Evolutionary conservation across 768 basidiomycete genomes (phyloP).

Genomic region (Trametes cinnabarina): DNA sequence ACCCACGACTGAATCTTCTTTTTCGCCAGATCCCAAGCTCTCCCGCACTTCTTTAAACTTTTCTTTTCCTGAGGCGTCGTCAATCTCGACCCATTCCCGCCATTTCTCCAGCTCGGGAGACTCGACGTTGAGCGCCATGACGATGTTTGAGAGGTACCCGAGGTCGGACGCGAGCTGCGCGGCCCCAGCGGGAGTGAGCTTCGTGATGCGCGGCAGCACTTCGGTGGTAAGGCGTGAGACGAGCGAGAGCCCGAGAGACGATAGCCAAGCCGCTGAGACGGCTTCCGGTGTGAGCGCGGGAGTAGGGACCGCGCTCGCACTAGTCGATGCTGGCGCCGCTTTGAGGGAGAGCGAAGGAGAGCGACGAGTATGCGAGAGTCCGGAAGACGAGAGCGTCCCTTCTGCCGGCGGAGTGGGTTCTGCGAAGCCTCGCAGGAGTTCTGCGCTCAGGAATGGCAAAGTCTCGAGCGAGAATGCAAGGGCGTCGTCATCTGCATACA

Average conservation of each 20-base stretch:
- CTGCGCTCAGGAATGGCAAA: conserved; percentile 65
- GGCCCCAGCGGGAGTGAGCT: conserved; percentile 63
- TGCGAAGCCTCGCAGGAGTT: conserved; percentile 46
- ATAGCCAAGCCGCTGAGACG: conserved; percentile 88
- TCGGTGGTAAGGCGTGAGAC: conserved; percentile 67
- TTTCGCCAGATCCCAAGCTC: background rate
- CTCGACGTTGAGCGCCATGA: conserved; percentile 87
- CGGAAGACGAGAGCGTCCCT: conserved; percentile 4
- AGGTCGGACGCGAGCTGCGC: conserved; percentile 86
- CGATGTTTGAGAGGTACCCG: conserved; percentile 87
- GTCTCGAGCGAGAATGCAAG: conserved; percentile 85
- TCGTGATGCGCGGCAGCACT: conserved; percentile 69
- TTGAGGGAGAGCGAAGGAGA: conserved; percentile 39
- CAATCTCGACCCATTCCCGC: conserved; percentile 67
- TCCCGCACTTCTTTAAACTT: conserved; percentile 18
- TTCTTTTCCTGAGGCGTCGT: conserved; percentile 42
- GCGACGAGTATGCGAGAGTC: conserved; percentile 27
- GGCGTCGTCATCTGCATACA: conserved; percentile 90
- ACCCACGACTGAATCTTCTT: conserved; percentile 15
- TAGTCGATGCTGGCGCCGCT: conserved; percentile 6
- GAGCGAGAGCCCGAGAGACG: conserved; percentile 81
- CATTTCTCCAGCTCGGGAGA: conserved; percentile 76
- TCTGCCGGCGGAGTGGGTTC: conserved; percentile 36
- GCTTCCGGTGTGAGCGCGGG: conserved; percentile 61
- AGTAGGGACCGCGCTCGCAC: background rate